Evolutionary conservation across 2,329 filamentous ascomycete genomes (phyloP).

Genomic region (Pseudogymnoascus sp.): DNA sequence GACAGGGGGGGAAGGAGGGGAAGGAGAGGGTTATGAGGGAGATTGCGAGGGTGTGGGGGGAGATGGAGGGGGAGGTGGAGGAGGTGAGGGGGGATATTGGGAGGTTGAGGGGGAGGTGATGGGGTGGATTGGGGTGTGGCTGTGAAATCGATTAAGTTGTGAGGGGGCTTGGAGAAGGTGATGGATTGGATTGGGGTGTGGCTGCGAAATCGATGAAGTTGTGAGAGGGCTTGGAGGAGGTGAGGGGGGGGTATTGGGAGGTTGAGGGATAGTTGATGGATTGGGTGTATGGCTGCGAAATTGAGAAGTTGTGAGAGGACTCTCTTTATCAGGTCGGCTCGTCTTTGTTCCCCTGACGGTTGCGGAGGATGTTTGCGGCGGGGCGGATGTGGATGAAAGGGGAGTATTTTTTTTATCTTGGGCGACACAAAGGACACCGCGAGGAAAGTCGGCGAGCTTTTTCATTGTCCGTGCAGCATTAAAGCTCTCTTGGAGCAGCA

Average conservation of each 20-base stretch:
- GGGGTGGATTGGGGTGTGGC: too few relatives aligned
- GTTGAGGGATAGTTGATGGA: constrained; percentile 15
- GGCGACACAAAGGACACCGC: not conserved
- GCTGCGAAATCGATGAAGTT: not conserved
- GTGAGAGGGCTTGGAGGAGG: constrained; percentile 18
- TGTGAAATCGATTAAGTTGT: not conserved
- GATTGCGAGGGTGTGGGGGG: constrained; percentile 26
- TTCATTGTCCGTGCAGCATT: not conserved
- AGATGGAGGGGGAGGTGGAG: constrained; percentile 21
- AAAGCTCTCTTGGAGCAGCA: not conserved
- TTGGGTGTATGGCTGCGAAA: too few relatives aligned
- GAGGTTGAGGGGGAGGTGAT: constrained; percentile 19
- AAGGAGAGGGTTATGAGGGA: constrained; percentile 28
- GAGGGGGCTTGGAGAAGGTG: not conserved
- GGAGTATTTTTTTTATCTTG: not conserved
- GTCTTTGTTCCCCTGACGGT: not conserved
- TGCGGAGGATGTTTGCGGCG: constrained; percentile 1
- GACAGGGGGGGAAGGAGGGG: constrained; percentile 22
- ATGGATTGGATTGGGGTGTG: too few relatives aligned
- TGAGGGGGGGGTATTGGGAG: constrained; percentile 25
- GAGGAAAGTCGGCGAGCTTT: not conserved
- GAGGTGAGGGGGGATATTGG: constrained; percentile 27
- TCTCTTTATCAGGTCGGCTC: not conserved
- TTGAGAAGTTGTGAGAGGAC: not conserved
- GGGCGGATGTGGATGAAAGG: not conserved